Conservation (phyloP, 2,329 filamentous ascomycete species). For the Cordyceps cicadae region DNA sequence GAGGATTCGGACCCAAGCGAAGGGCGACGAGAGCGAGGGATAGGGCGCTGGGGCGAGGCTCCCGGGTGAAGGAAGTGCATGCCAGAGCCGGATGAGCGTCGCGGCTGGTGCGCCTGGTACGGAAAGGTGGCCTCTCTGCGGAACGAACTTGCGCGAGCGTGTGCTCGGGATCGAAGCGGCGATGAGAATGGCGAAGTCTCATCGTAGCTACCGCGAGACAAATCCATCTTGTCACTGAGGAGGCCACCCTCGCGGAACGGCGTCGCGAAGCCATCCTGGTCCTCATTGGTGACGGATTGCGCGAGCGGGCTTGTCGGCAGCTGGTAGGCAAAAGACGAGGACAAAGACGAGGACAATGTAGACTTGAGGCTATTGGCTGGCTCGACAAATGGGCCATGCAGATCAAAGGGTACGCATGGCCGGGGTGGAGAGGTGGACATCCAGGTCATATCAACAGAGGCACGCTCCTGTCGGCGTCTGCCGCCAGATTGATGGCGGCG, state of each 20-base stretch:
- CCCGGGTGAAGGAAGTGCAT: conserved; percentile 30
- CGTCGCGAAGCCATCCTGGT: conserved; percentile 47
- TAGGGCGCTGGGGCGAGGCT: conserved; percentile 42
- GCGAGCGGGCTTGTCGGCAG: conserved; percentile 88
- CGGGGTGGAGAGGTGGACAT: conserved; percentile 49
- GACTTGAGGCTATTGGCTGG: conserved; percentile 32
- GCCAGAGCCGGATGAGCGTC: conserved; percentile 62
- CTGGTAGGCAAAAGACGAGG: conserved; percentile 74
- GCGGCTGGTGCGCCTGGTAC: conserved; percentile 71
- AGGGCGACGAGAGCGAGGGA: conserved; percentile 51
- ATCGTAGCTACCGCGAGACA: conserved; percentile 60
- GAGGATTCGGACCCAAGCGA: conserved; percentile 69
- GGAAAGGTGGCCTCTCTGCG: conserved; percentile 54
- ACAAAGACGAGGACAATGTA: conserved; percentile 59
- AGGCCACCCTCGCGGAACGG: conserved; percentile 44
- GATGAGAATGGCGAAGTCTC: conserved; percentile 37
- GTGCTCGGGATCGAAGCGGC: conserved; percentile 16
- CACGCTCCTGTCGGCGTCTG: conserved; percentile 13
- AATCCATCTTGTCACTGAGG: conserved; percentile 27
- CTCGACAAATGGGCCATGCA: conserved; percentile 22
- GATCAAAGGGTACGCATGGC: conserved; percentile 37
- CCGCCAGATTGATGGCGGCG: conserved; percentile 15
- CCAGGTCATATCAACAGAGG: conserved; percentile 32
- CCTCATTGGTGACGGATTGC: conserved; percentile 77
- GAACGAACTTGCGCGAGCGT: conserved; percentile 23